Percentiles rank a stretch among this genome's conserved stretches.
These are phyloP conservation scores for Rubroshorea leprosula DNA, from an alignment of 345 rosid species.

Conservation along the genomic window DNA sequence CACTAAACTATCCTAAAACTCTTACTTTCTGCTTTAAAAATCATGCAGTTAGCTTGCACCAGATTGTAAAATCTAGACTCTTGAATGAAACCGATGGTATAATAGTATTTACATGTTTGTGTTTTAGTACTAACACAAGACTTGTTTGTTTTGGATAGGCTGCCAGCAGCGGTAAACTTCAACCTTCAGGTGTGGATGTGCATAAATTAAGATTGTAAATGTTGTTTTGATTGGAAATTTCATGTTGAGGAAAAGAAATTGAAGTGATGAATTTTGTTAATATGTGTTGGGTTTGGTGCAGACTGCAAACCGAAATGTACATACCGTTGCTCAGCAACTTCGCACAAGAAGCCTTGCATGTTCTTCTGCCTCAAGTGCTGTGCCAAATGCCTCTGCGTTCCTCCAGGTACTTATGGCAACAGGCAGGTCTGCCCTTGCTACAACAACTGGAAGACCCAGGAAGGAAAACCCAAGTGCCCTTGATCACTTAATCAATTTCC, in stretches of 20 bases:
- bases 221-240: no score
- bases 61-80: no score
- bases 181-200: constrained; percentile 31
- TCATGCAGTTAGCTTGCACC: no score
- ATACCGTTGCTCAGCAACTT: constrained; percentile 62
- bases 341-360: constrained; percentile 76
- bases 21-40: no score
- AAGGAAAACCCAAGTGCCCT: constrained; percentile 78
- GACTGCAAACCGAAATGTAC: constrained; percentile 53
- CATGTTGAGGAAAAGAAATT: no score
- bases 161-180: constrained; percentile 18
- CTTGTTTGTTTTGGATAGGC: no score
- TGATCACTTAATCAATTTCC: no score
- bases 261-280: background rate
- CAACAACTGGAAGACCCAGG: constrained; percentile 64
- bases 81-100: no score
- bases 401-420: constrained; percentile 75
- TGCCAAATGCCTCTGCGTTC: constrained; percentile 70
- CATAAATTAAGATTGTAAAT: background rate
- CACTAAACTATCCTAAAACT: no score
- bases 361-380: constrained; percentile 87
- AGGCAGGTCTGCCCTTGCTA: constrained; percentile 76
- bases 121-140: no score
- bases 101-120: no score
- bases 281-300: no score